Conservation (phyloP, 2,329 filamentous ascomycete species). For the Dryadomyces quercus-mongolicae region DNA sequence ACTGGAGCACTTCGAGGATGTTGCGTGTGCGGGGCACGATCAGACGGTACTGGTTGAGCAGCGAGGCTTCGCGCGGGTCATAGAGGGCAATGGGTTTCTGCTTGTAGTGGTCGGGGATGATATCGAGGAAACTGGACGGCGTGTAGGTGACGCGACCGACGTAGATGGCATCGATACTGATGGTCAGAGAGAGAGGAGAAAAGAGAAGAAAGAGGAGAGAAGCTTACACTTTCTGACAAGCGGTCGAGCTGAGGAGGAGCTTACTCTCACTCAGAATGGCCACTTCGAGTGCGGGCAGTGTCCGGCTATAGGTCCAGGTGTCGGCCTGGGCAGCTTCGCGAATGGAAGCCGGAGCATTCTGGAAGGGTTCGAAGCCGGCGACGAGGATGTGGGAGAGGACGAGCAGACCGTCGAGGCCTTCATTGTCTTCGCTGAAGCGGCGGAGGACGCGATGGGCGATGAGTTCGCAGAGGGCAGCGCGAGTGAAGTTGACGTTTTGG, state of each 20-base stretch:
- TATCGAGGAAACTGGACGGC: conserved; percentile 68
- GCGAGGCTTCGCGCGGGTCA: conserved; percentile 59
- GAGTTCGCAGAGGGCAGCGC: conserved; percentile 68
- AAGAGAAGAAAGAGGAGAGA: conserved; percentile 11
- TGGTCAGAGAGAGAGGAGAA: neutral
- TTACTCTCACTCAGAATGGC: conserved; percentile 77
- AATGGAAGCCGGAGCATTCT: conserved; percentile 62
- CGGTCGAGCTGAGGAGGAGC: conserved; percentile 61
- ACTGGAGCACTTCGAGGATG: conserved; percentile 62
- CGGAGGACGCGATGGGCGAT: conserved; percentile 68
- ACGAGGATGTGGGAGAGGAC: conserved; percentile 69
- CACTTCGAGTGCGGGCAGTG: conserved; percentile 67
- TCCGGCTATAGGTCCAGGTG: conserved; percentile 39
- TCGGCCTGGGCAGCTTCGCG: conserved; percentile 34
- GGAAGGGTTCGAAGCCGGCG: conserved; percentile 74
- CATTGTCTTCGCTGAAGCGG: conserved; percentile 66
- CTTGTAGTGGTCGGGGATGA: conserved; percentile 79
- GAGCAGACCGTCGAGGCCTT: conserved; percentile 57
- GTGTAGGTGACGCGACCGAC: conserved; percentile 72
- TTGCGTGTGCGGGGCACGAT: conserved; percentile 72
- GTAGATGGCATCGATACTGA: conserved; percentile 63
- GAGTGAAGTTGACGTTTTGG: conserved; percentile 68
- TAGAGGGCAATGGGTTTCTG: conserved; percentile 71
- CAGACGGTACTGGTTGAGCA: conserved; percentile 76
- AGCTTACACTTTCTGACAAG: conserved; percentile 59